phyloP scores from a whole-genome alignment of 208 protist species.

The Leishmania lainsoni region DNA sequence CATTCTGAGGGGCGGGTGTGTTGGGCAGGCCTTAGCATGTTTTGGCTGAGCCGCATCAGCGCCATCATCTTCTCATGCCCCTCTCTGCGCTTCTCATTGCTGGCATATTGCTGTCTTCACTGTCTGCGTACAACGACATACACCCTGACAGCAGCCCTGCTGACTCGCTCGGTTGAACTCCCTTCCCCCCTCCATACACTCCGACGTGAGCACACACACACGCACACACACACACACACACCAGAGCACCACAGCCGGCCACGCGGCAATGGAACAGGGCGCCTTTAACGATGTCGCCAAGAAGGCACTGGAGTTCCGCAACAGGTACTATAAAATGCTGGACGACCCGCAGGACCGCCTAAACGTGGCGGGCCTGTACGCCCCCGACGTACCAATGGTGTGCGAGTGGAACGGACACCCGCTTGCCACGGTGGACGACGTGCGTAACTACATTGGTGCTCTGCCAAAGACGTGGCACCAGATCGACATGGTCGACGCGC shows the following conservation, averaged over 20 bases:
- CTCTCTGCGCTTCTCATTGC: not conserved
- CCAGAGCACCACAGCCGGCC: not conserved
- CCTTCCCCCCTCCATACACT: not conserved
- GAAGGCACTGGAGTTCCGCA: constrained; percentile 80
- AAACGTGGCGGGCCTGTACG: constrained; percentile 72
- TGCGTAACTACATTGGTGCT: constrained; percentile 66
- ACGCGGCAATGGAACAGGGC: constrained; percentile 57
- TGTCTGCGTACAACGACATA: not conserved
- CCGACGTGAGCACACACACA: not conserved
- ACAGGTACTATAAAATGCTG: constrained; percentile 78
- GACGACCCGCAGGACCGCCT: constrained; percentile 59
- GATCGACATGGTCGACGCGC: constrained; percentile 85
- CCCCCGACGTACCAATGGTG: constrained; percentile 65
- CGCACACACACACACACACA: constrained; percentile 9
- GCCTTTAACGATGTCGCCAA: constrained; percentile 80
- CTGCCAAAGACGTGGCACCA: constrained; percentile 81
- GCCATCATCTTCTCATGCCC: not conserved
- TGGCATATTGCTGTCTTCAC: not conserved
- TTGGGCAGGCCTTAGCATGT: not conserved
- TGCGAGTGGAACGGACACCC: constrained; percentile 91
- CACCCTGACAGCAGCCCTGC: constrained; percentile 1
- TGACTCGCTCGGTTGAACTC: not conserved
- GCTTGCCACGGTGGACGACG: constrained; percentile 45
- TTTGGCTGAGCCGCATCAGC: constrained; percentile 1
- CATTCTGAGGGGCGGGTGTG: not conserved